A percentile compares a stretch with the other conserved stretches of the same genome.
Evolutionary conservation across 306 rosid species (phyloP).

Genomic region (Parietaria judaica): DNA sequence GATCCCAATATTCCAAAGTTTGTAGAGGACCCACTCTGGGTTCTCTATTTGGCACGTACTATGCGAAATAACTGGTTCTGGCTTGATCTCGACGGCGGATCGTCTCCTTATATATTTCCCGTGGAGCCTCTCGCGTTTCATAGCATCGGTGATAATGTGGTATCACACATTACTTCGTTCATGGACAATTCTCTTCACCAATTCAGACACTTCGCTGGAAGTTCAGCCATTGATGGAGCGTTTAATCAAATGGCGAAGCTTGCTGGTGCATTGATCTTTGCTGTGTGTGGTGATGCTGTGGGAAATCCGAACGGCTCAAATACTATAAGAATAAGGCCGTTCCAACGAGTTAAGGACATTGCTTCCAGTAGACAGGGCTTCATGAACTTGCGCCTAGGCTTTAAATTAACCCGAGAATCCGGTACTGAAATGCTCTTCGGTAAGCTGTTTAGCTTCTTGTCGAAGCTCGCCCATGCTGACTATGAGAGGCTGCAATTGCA

Average conservation of each 20-base stretch:
- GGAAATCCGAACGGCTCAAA: constrained; percentile 33
- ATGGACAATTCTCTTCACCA: constrained; percentile 41
- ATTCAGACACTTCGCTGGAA: constrained; percentile 40
- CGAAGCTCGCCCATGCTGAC: constrained; percentile 44
- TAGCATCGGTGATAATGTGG: constrained; percentile 30
- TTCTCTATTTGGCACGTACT: constrained; percentile 6
- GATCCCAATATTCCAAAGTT: constrained; percentile 3
- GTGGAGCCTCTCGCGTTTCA: constrained; percentile 44
- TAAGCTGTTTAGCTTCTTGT: constrained; percentile 42
- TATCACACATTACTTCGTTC: constrained; percentile 45
- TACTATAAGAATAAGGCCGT: constrained; percentile 23
- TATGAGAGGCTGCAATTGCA: constrained; percentile 39
- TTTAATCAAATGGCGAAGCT: constrained; percentile 45
- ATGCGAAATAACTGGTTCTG: constrained; percentile 65
- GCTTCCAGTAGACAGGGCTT: constrained; percentile 29
- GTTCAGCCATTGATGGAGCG: constrained; percentile 51
- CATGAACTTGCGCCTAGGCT: constrained; percentile 36
- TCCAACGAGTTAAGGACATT: constrained; percentile 35
- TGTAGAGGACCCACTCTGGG: constrained; percentile 3
- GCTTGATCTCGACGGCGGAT: constrained; percentile 56
- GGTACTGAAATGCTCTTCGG: constrained; percentile 24
- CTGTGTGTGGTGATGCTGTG: constrained; percentile 43
- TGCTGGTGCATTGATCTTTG: constrained; percentile 49
- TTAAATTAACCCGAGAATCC: constrained; percentile 33
- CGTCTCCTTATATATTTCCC: constrained; percentile 37